phyloP scores from a whole-genome alignment of 306 rosid genomes.

The Benincasa hispida region DNA sequence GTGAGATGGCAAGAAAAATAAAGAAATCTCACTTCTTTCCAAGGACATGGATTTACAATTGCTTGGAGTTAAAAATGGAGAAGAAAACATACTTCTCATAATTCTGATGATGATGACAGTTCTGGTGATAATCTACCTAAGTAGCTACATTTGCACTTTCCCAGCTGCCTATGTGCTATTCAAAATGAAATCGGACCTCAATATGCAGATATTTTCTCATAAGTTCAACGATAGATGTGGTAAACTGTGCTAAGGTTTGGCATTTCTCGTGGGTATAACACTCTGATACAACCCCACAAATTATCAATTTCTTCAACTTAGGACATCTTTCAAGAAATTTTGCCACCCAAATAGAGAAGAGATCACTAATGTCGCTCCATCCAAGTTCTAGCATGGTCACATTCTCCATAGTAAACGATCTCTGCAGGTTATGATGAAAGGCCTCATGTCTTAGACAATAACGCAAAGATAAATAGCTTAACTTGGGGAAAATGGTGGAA shows the following conservation, averaged over 20 bases:
- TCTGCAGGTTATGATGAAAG: constrained; percentile 46
- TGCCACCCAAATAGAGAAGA: constrained; percentile 59
- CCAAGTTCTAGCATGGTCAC: constrained; percentile 67
- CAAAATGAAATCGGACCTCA: constrained; percentile 45
- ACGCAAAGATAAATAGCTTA: constrained; percentile 41
- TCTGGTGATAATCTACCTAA: not conserved
- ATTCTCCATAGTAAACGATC: constrained; percentile 38
- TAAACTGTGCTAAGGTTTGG: constrained; percentile 38
- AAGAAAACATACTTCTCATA: not conserved
- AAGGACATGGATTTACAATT: constrained; percentile 18
- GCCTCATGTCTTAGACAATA: constrained; percentile 51
- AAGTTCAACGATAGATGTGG: constrained; percentile 47
- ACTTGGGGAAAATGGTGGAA: constrained; percentile 45
- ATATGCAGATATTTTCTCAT: constrained; percentile 47
- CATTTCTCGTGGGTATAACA: constrained; percentile 49
- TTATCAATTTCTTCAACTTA: constrained; percentile 39
- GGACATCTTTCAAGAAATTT: constrained; percentile 63
- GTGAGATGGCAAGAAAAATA: not conserved
- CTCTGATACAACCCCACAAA: constrained; percentile 57
- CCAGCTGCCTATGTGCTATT: constrained; percentile 18
- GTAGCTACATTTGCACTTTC: not conserved
- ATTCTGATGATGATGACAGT: not conserved
- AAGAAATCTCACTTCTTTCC: constrained; percentile 8
- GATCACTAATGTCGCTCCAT: constrained; percentile 52
- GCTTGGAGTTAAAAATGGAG: not conserved